Conservation (phyloP, 2,329 filamentous ascomycete genomes). For the Aureobasidium musti region DNA sequence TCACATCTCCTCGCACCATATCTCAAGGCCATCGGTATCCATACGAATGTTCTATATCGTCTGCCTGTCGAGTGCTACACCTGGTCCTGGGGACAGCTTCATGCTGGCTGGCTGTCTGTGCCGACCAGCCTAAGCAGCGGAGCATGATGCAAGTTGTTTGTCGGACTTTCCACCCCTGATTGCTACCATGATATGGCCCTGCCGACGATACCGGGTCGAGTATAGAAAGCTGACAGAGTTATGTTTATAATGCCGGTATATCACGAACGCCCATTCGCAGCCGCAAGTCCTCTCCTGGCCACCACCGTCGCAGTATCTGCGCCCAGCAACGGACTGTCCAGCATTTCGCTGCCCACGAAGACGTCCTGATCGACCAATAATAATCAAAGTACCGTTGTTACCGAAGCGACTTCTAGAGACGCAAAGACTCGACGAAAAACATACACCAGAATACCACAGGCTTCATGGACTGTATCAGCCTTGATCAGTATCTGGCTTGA, state of each 20-base stretch:
- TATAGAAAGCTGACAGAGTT: slow-evolving; percentile 9
- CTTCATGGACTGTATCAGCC: background rate
- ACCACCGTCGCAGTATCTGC: background rate
- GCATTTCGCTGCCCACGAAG: too few relatives aligned
- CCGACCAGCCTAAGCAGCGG: background rate
- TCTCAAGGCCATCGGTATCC: background rate
- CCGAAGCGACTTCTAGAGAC: background rate
- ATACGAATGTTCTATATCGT: background rate
- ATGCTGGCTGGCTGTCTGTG: background rate
- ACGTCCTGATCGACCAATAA: background rate
- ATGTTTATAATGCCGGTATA: background rate
- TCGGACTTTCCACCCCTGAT: background rate
- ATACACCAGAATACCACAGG: background rate
- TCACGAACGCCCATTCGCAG: background rate
- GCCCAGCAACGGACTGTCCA: background rate
- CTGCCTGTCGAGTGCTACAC: background rate
- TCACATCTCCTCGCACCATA: slow-evolving; percentile 5
- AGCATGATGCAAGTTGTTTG: background rate
- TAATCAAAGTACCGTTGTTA: background rate
- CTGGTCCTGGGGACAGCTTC: too few relatives aligned
- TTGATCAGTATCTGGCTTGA: background rate
- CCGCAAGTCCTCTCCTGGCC: background rate
- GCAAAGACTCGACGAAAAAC: background rate
- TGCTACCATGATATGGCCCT: background rate
- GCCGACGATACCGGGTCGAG: background rate